These are phyloP conservation scores for Wickerhamiella sergipiensis DNA, from an alignment of 805 yeast genomes.

Conservation along the genomic window DNA sequence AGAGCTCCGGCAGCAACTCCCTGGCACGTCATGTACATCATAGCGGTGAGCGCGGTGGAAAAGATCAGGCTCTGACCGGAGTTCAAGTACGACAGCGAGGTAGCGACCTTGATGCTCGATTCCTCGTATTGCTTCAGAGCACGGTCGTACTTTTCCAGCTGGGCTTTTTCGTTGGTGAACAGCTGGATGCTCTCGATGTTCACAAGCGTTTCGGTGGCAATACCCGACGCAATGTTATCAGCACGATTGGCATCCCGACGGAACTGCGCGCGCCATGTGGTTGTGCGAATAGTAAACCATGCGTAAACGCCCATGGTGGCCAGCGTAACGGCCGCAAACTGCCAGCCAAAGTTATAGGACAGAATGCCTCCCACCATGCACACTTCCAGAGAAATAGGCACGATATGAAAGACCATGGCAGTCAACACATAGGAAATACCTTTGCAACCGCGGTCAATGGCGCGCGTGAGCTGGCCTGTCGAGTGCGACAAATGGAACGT, in stretches of 20 bases:
- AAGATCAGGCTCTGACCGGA: slow-evolving; percentile 70
- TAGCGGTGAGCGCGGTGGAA: slow-evolving; percentile 80
- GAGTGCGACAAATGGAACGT: slow-evolving; percentile 84
- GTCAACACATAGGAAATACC: slow-evolving; percentile 87
- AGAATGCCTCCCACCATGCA: slow-evolving; percentile 85
- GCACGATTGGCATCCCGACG: slow-evolving; percentile 83
- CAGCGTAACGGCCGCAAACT: slow-evolving; percentile 81
- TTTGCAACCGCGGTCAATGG: slow-evolving; percentile 94
- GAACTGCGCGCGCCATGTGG: slow-evolving; percentile 92
- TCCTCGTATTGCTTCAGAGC: slow-evolving; percentile 64
- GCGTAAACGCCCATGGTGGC: slow-evolving; percentile 83
- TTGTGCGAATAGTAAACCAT: slow-evolving; percentile 74
- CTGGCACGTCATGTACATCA: slow-evolving; percentile 96
- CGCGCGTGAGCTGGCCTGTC: slow-evolving; percentile 92
- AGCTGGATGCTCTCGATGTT: slow-evolving; percentile 91
- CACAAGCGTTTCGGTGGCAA: slow-evolving; percentile 84
- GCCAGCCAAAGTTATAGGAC: slow-evolving; percentile 80
- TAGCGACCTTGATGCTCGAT: slow-evolving; percentile 57
- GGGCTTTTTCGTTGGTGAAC: slow-evolving; percentile 79
- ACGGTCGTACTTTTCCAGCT: slow-evolving; percentile 63
- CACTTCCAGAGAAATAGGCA: slow-evolving; percentile 87
- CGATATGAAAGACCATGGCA: slow-evolving; percentile 95
- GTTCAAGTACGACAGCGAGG: slow-evolving; percentile 59
- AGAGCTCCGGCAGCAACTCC: slow-evolving; percentile 77
- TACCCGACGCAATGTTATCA: slow-evolving; percentile 89